Percentiles rank a stretch among this genome's conserved stretches.
phyloP scores from a whole-genome alignment of 2,329 filamentous ascomycete species.

The Fusarium circinatum region DNA sequence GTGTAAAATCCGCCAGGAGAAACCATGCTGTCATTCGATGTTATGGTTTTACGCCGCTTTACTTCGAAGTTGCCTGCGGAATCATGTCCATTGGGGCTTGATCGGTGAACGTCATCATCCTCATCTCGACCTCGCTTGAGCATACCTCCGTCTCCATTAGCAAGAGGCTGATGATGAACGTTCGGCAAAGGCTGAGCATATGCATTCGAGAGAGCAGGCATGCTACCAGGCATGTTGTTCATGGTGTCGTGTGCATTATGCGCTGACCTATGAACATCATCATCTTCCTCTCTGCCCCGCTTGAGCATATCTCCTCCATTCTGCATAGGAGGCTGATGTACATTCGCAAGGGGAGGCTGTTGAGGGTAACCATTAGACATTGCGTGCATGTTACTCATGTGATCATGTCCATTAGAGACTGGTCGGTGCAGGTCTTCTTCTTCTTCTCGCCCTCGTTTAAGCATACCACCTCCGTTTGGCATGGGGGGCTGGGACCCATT shows the following conservation, averaged over 20 bases:
- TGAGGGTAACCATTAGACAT: constrained; percentile 72
- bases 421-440: constrained; percentile 70
- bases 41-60: constrained; percentile 83
- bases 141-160: constrained; percentile 69
- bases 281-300: constrained; percentile 68
- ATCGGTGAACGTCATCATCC: constrained; percentile 53
- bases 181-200: constrained; percentile 67
- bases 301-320: constrained; percentile 68
- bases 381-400: constrained; percentile 67
- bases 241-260: constrained; percentile 78
- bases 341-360: constrained; percentile 58
- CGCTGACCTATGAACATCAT: constrained; percentile 66
- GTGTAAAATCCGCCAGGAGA: constrained; percentile 21
- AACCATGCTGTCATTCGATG: constrained; percentile 19
- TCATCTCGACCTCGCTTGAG: constrained; percentile 66
- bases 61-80: constrained; percentile 64
- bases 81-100: constrained; percentile 55
- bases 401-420: constrained; percentile 75
- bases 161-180: constrained; percentile 30
- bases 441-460: constrained; percentile 66
- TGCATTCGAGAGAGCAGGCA: constrained; percentile 66
- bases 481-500: constrained; percentile 45
- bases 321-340: constrained; percentile 54
- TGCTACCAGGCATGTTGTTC: constrained; percentile 68
- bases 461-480: constrained; percentile 69